Evolutionary conservation across 139 green algal genomes (phyloP).

Genomic region (Closterium sp.): DNA sequence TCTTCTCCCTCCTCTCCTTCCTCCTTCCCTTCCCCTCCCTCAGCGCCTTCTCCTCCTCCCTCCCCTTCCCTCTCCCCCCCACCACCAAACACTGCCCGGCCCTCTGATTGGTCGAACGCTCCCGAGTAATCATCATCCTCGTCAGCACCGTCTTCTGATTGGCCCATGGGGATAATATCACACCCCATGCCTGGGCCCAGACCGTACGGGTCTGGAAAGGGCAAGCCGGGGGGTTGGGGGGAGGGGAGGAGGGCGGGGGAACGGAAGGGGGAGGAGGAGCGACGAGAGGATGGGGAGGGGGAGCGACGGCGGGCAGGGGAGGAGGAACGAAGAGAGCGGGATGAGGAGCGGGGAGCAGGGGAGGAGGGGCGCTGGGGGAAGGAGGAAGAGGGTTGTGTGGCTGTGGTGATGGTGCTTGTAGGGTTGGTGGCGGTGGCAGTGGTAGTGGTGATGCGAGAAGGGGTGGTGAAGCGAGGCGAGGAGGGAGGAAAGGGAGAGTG

Average conservation of each 20-base stretch:
- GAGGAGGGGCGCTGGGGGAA: not conserved
- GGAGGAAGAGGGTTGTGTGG: not conserved
- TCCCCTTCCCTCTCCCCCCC: not conserved
- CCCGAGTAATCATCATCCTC: not conserved
- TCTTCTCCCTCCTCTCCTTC: not conserved
- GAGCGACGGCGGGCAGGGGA: not conserved
- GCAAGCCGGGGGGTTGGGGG: not conserved
- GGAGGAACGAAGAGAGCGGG: not conserved
- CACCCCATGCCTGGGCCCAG: not conserved
- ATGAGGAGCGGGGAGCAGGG: not conserved
- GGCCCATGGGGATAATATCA: not conserved
- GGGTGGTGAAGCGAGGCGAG: not conserved
- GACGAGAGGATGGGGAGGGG: not conserved
- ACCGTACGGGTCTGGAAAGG: not conserved
- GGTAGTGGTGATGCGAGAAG: not conserved
- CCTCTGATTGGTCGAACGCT: not conserved
- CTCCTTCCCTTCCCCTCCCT: not conserved
- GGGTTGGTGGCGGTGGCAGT: not conserved
- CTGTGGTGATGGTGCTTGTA: not conserved
- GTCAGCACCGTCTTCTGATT: not conserved
- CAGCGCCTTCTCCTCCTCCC: not conserved
- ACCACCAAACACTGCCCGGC: not conserved
- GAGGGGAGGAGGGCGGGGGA: not conserved
- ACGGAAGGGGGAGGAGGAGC: not conserved
- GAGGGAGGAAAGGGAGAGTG: not conserved